Percentiles rank a stretch among this genome's conserved stretches.
Conservation (phyloP, 768 basidiomycete genomes). For the Gloeophyllum trabeum region DNA sequence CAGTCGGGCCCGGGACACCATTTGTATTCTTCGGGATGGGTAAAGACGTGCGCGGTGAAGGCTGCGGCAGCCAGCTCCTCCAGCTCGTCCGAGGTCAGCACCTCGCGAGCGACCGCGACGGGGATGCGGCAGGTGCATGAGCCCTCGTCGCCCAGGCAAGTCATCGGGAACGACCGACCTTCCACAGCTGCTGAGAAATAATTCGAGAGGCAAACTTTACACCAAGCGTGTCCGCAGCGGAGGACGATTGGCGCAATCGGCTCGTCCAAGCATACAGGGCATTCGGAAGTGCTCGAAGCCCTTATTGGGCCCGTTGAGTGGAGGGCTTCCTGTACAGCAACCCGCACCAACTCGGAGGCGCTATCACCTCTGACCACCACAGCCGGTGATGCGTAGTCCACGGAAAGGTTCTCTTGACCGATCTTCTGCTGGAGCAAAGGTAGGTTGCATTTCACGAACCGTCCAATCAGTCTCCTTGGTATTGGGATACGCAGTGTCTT, state of each 20-base stretch:
- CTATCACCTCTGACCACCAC: constrained; percentile 51
- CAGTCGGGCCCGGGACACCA: constrained; percentile 80
- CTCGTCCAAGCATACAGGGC: constrained; percentile 64
- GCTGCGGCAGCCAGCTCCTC: constrained; percentile 45
- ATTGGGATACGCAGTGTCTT: constrained; percentile 34
- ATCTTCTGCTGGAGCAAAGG: constrained; percentile 31
- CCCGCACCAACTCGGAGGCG: constrained; percentile 29
- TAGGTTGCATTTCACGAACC: constrained; percentile 37
- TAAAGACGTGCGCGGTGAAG: constrained; percentile 48
- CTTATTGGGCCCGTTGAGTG: constrained; percentile 31
- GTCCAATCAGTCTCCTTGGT: constrained; percentile 29
- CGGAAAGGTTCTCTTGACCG: constrained; percentile 43
- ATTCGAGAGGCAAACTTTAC: constrained; percentile 43
- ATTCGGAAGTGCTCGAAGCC: constrained; percentile 17
- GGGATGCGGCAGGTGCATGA: constrained; percentile 49
- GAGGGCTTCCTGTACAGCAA: constrained; percentile 22
- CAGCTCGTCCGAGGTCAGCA: constrained; percentile 43
- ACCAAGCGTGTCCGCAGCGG: constrained; percentile 60
- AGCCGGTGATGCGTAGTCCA: constrained; percentile 30
- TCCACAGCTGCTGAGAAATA: constrained; percentile 51
- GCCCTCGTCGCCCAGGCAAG: constrained; percentile 56
- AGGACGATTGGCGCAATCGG: constrained; percentile 40
- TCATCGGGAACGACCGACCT: constrained; percentile 56
- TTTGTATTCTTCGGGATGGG: constrained; percentile 48
- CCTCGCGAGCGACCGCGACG: constrained; percentile 32